Evolutionary conservation across 768 basidiomycete genomes (phyloP), one percentile per base, ranked within the genome.

Genomic region (Sporobolomyces phaffii): DNA sequence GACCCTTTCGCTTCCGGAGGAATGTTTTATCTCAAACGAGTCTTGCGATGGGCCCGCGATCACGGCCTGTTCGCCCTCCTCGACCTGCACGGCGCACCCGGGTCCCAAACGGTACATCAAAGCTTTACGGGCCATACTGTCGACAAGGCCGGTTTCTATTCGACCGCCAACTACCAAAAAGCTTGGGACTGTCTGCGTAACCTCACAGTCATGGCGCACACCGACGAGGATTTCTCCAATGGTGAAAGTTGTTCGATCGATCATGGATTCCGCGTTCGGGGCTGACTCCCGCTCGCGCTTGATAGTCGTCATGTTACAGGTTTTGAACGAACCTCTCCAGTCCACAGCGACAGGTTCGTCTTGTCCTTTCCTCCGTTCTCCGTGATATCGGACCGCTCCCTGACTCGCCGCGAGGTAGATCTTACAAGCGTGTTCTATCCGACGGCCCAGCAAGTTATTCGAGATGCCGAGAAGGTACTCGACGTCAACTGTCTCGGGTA

Each of bases 301-400:
- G 26, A 13, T n/a, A 54, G 65, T 56, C 9, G 59, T 41, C 52
- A 50, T 43, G 34, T 45, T 60, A 22, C 45, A 66, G 11, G 65
- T 60, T 2, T 45, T 66, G 45, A 66, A 66, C 40, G 65, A 66
- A 33, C 65, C 59, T 18, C 36, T 40, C 24, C 62, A 64, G 20
- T 26, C 34, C 15, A 7, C 53, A 5, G 15, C 20, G 1, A 56
- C 62, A 5, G 53, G 62, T 63, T 1, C 24, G 62, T 28, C 34
- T 34, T 22, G 8, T 17, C 22, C 5, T 3, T 2, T 13, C 22
- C 1, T 14, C 2, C 31, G 4, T 40, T 45, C 41, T 5, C 33
- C 49, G 22, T 24, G 26, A 33, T 17, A 6, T 29, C 20, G 20
- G 17, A 2, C 52, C 22, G 5, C 40, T 28, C 41, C 36, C 53